Evolutionary conservation across 192 early-diverging fungal genomes (phyloP).

Genomic region (Backusella parvicylindrica): DNA sequence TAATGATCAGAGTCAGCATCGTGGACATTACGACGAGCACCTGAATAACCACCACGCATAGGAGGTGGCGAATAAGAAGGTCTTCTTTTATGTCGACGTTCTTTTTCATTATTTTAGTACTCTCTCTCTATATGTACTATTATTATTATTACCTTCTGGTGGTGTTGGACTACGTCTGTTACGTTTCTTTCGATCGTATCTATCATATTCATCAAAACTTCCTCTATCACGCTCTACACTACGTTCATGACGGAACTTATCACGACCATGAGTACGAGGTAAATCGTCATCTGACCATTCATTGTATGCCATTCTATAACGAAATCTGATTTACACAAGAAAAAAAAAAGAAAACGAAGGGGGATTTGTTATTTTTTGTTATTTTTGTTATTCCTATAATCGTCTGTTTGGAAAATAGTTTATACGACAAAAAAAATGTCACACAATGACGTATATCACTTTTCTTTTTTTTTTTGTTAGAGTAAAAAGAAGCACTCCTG

Average conservation of each 20-base stretch:
- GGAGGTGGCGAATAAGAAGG: slow-evolving; percentile 21
- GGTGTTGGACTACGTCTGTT: slow-evolving; percentile 27
- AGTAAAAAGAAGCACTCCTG: no score
- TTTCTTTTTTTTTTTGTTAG: no score
- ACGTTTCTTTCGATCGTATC: slow-evolving; percentile 31
- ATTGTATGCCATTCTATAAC: slow-evolving; percentile 6
- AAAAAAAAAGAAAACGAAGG: neutral
- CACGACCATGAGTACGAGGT: slow-evolving; percentile 21
- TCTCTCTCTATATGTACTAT: neutral
- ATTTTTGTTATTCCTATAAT: neutral
- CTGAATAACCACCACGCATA: neutral
- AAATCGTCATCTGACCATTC: slow-evolving; percentile 38
- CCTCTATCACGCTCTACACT: slow-evolving; percentile 25
- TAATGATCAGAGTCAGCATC: slow-evolving; percentile 54
- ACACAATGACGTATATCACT: neutral
- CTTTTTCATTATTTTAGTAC: neutral
- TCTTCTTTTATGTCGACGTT: slow-evolving; percentile 27
- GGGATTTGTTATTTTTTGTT: neutral
- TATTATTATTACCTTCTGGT: slow-evolving; percentile 36
- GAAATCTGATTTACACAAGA: neutral
- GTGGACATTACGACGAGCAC: slow-evolving; percentile 10
- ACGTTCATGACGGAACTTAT: slow-evolving; percentile 37
- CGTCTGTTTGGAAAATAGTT: neutral
- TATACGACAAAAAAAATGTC: neutral
- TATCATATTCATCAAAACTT: slow-evolving; percentile 17